phyloP scores from a whole-genome alignment of 306 rosid species.

The Gastrolobium villosum region DNA sequence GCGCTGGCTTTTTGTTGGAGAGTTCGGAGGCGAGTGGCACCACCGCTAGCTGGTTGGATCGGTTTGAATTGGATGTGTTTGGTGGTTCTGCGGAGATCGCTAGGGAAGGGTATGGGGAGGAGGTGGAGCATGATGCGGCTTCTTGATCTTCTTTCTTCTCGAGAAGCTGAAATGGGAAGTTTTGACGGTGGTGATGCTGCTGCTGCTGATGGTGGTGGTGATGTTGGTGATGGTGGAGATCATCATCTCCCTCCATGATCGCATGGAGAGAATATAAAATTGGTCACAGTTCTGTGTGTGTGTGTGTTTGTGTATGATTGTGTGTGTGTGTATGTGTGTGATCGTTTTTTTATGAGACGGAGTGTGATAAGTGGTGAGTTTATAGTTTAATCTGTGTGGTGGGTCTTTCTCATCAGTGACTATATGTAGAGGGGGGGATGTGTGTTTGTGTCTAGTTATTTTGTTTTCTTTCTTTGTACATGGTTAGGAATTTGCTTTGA shows the following conservation, averaged over 20 bases:
- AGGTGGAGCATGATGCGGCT: conserved; percentile 64
- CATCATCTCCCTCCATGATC: conserved; percentile 84
- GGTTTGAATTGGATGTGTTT: conserved; percentile 36
- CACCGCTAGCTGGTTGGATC: background rate
- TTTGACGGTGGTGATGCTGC: conserved; percentile 69
- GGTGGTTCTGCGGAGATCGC: conserved; percentile 58
- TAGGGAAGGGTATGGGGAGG: conserved; percentile 58
- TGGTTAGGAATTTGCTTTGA: conserved; percentile 43
- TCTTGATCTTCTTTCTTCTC: conserved; percentile 81
- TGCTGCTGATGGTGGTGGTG: conserved; percentile 59
- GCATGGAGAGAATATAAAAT: conserved; percentile 55
- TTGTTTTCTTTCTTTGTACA: conserved; percentile 25
- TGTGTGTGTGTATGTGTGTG: background rate
- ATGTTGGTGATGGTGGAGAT: conserved; percentile 59
- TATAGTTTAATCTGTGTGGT: conserved; percentile 41
- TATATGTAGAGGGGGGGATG: conserved; percentile 9
- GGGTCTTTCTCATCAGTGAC: conserved; percentile 41
- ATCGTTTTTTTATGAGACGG: conserved; percentile 22
- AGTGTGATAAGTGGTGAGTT: conserved; percentile 30
- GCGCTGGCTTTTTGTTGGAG: conserved; percentile 65
- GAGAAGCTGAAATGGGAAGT: conserved; percentile 79
- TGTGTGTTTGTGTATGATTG: background rate
- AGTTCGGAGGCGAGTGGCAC: conserved; percentile 50
- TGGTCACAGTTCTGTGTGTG: background rate
- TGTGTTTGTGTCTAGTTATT: background rate